Evolutionary conservation across 2,329 filamentous ascomycete species (phyloP), one percentile per base, ranked within the genome.

Genomic region (Fusarium sp.): DNA sequence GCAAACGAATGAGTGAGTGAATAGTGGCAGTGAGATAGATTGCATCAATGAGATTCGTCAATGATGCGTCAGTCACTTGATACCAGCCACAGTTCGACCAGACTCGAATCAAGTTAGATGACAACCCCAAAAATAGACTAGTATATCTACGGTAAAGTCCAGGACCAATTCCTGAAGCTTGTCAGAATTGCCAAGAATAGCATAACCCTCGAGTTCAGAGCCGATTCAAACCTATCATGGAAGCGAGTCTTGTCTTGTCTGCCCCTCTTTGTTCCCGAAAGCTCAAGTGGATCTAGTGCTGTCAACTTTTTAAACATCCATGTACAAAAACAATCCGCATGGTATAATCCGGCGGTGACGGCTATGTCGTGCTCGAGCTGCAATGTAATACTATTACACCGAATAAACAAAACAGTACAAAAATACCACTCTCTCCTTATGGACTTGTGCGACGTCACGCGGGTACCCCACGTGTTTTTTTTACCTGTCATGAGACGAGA

Each of bases 31-130:
- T 37, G 23, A 30, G 38, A 53, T 42, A 40, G 63, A 73, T 68
- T 71, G 68, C 60, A 64, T 67, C 53, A 60, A 72, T 40, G 50
- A 60, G 50, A 47, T 64, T 67, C 63, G 70, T 75, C 75, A 71
- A 77, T 57, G 61, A 67, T 65, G 70, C 74, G 73, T 78, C 76
- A 78, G 74, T 78, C 76, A 78, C 74, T 74, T 74, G 72, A 75
- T 72, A 46, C 50, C 61, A 72, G 67, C 69, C 69, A 72, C 70
- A 65, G 37, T 25, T 50, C 44, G 9, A 25, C 46, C 58, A 42
- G 38, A n/a, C 37, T 56, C 21, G 30, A 43, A 54, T 58, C 58
- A 42, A 60, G 58, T 42, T 37, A 57, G 57, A 52, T 52, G n/a
- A 28, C 16, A 21, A 37, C 23, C 50, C n/a, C n/a, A 61, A 46